These are phyloP conservation scores for Albizia julibrissin DNA, from an alignment of 306 rosid genomes.

Conservation along the genomic window DNA sequence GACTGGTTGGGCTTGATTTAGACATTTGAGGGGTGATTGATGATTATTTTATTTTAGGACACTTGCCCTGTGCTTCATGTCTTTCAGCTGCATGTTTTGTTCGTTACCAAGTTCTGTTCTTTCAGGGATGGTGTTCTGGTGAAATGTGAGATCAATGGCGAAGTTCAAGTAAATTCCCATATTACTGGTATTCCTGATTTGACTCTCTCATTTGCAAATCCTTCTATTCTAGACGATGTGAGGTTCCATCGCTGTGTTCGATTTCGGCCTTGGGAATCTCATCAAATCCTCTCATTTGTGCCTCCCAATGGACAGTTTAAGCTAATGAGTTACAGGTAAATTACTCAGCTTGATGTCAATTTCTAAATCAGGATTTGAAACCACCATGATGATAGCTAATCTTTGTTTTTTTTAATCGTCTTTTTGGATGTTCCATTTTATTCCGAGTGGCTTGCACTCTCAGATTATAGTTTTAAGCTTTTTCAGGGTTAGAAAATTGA, in stretches of 20 bases:
- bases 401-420: not conserved
- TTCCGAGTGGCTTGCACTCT: not conserved
- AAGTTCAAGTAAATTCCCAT: slow-evolving; percentile 92
- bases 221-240: slow-evolving; percentile 85
- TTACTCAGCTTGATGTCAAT: slow-evolving; percentile 10
- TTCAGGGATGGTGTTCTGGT: slow-evolving; percentile 83
- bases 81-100: slow-evolving; percentile 15
- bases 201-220: slow-evolving; percentile 84
- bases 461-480: slow-evolving; percentile 22
- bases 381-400: not conserved
- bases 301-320: slow-evolving; percentile 97
- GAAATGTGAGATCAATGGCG: slow-evolving; percentile 88
- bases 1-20: slow-evolving; percentile 9
- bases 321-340: slow-evolving; percentile 91
- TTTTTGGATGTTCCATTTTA: not conserved
- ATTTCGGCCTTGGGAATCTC: slow-evolving; percentile 87
- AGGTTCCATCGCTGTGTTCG: slow-evolving; percentile 93
- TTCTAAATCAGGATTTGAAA: slow-evolving; percentile 23
- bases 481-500: slow-evolving; percentile 88
- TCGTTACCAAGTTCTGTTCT: slow-evolving; percentile 13
- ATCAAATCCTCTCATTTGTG: slow-evolving; percentile 89
- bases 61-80: slow-evolving; percentile 15
- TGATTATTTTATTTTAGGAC: not conserved
- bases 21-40: not conserved
- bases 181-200: slow-evolving; percentile 91